Percentiles rank a stretch among this genome's conserved stretches.
Evolutionary conservation across 2,329 filamentous ascomycete genomes (phyloP).

Genomic region (Acrocalymma vagum): DNA sequence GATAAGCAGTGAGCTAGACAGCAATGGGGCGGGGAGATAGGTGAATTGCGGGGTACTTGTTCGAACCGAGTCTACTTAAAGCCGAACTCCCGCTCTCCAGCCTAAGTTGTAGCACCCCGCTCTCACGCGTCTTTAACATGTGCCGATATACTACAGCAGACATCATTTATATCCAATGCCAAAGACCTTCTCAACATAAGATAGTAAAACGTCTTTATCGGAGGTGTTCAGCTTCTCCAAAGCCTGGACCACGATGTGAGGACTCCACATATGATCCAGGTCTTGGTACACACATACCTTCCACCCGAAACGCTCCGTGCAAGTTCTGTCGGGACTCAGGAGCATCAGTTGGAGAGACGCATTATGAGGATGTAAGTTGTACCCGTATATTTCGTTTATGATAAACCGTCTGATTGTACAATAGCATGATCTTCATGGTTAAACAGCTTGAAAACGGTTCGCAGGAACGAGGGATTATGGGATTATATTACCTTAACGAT

Average conservation of each 20-base stretch:
- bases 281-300: slow-evolving; percentile 15
- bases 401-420: slow-evolving; percentile 5
- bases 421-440: slow-evolving; percentile 11
- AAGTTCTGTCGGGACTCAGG: slow-evolving; percentile 17
- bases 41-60: no score
- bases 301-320: slow-evolving; percentile 13
- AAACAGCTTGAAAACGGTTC: neutral
- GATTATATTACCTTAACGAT: no score
- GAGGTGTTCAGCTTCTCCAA: slow-evolving; percentile 11
- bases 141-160: slow-evolving; percentile 11
- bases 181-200: slow-evolving; percentile 9
- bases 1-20: no score
- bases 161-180: slow-evolving; percentile 8
- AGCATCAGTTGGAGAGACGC: slow-evolving; percentile 2
- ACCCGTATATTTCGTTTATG: slow-evolving; percentile 2
- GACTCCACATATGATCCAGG: slow-evolving; percentile 11
- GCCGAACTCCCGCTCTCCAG: no score
- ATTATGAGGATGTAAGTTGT: slow-evolving; percentile 7
- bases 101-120: no score
- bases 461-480: no score
- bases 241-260: slow-evolving; percentile 12
- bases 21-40: no score
- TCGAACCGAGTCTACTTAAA: no score
- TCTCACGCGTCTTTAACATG: slow-evolving; percentile 8
- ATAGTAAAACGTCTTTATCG: slow-evolving; percentile 14